Conservation (phyloP, 2,329 filamentous ascomycete species). For the Diaporthe helianthi region DNA sequence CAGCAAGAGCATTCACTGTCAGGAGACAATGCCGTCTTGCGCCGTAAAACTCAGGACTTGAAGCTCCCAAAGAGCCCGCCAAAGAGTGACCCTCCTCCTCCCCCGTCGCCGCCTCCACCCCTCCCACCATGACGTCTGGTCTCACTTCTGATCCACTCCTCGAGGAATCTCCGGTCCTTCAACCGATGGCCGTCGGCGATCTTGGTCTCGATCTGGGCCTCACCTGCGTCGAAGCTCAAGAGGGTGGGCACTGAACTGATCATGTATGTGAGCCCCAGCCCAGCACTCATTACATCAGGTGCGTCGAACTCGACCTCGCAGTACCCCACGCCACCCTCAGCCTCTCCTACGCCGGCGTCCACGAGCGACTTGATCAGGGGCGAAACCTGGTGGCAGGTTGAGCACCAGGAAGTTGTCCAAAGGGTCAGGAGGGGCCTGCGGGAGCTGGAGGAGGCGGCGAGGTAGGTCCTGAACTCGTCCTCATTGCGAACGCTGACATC, state of each 20-base stretch:
- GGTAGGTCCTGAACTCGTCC: conserved; percentile 62
- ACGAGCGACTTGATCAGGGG: conserved; percentile 59
- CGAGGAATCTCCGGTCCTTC: conserved; percentile 31
- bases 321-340: conserved; percentile 62
- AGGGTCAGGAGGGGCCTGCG: conserved; percentile 64
- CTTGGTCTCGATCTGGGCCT: conserved; percentile 57
- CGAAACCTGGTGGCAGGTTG: conserved; percentile 57
- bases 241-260: conserved; percentile 65
- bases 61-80: conserved; percentile 43
- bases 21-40: background rate
- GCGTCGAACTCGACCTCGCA: conserved; percentile 63
- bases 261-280: conserved; percentile 61
- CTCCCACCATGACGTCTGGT: conserved; percentile 35
- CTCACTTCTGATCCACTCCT: conserved; percentile 34
- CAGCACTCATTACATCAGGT: conserved; percentile 60
- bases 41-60: conserved; percentile 34
- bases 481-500: conserved; percentile 58
- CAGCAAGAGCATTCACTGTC: background rate
- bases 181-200: conserved; percentile 57
- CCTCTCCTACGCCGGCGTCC: conserved; percentile 59
- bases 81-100: conserved; percentile 33
- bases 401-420: conserved; percentile 67
- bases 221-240: conserved; percentile 63
- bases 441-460: conserved; percentile 61
- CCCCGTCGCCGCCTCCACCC: conserved; percentile 21